phyloP scores from a whole-genome alignment of 148 eudicot genomes.

The Rheum nobile region DNA sequence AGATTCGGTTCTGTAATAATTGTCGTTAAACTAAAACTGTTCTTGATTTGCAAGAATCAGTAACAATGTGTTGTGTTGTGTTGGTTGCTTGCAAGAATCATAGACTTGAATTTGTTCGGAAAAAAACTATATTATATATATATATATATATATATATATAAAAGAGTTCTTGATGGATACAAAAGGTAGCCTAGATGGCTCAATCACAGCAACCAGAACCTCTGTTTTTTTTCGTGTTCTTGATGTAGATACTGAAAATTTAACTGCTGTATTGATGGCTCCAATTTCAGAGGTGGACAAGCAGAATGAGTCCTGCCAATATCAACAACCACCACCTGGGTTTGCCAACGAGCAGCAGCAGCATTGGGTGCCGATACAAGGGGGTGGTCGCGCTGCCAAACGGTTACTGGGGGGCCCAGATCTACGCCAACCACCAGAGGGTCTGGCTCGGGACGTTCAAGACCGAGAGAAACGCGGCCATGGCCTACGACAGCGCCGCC shows the following conservation, averaged over 20 bases:
- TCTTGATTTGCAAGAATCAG: too few relatives aligned
- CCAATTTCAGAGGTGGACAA: not conserved
- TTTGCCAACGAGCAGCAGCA: not conserved
- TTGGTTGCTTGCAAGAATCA: too few relatives aligned
- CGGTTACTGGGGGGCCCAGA: constrained; percentile 50
- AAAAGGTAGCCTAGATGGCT: too few relatives aligned
- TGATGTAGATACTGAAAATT: not conserved
- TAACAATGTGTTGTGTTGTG: too few relatives aligned
- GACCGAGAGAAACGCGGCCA: constrained; percentile 30
- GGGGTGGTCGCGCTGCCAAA: constrained; percentile 21
- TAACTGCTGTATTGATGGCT: not conserved
- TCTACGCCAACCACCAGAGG: constrained; percentile 29
- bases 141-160: too few relatives aligned
- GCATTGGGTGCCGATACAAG: not conserved
- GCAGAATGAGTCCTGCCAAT: not conserved
- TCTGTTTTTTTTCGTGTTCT: too few relatives aligned
- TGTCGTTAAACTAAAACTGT: too few relatives aligned
- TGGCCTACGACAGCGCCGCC: constrained; percentile 46
- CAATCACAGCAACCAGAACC: too few relatives aligned
- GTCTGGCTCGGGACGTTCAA: constrained; percentile 51
- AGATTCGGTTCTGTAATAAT: too few relatives aligned
- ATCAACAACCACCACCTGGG: not conserved
- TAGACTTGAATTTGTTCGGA: too few relatives aligned
- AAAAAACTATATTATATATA: too few relatives aligned
- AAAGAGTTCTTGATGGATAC: too few relatives aligned